phyloP scores from a whole-genome alignment of 495 filamentous ascomycete species.

The Thozetella sp. region DNA sequence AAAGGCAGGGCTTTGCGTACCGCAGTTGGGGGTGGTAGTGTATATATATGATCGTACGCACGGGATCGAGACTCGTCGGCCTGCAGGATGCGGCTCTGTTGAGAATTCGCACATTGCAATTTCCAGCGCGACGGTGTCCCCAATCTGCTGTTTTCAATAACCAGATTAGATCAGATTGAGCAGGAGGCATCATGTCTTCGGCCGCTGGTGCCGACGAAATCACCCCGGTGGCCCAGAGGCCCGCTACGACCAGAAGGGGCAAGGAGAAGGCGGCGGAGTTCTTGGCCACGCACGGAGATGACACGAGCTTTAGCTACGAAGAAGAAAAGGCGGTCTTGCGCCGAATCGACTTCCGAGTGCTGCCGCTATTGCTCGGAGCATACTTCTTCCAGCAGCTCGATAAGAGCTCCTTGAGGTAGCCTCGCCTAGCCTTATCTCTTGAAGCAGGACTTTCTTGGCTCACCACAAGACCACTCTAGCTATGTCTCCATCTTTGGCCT shows the following conservation, averaged over 20 bases:
- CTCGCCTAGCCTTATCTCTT: not conserved
- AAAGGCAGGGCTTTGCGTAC: not conserved
- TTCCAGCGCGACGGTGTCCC: too few species aligned
- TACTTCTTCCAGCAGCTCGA: conserved; percentile 59
- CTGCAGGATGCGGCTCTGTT: too few species aligned
- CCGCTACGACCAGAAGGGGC: not conserved
- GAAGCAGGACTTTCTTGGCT: not conserved
- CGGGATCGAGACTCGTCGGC: too few species aligned
- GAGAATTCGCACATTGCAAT: too few species aligned
- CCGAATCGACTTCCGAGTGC: conserved; percentile 48
- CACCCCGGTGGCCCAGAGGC: conserved; percentile 14
- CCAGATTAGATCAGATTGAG: not conserved
- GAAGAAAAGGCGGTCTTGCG: conserved; percentile 37
- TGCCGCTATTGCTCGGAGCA: conserved; percentile 49
- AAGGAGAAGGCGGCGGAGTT: conserved; percentile 43
- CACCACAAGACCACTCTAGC: not conserved
- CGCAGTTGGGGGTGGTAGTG: too few species aligned
- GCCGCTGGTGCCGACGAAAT: conserved; percentile 16
- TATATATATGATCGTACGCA: too few species aligned
- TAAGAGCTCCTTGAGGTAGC: conserved; percentile 48
- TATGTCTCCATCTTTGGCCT: conserved; percentile 58
- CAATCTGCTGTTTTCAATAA: conserved; percentile 7
- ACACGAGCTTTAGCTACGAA: conserved; percentile 32
- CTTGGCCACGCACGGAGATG: conserved; percentile 35
- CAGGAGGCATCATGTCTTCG: not conserved